Base-by-base conservation (phyloP, 1,139 yeast genomes). In the Saccharomyces hybrid region DNA sequence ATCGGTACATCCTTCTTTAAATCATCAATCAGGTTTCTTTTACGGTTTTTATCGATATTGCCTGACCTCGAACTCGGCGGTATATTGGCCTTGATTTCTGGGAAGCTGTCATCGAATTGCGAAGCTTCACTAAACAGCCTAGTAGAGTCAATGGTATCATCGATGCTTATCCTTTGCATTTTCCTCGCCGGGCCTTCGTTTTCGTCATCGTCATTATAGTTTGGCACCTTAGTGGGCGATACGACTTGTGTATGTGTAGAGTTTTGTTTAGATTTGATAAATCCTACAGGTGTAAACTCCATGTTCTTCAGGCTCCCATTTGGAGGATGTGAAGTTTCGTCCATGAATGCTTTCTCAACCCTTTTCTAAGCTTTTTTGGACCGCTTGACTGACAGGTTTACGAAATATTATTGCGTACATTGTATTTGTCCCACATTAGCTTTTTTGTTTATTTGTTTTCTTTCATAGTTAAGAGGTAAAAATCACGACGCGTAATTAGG, bases 241-340 rank as follows among this genome's bases (percentile, higher is more conserved):
- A 16, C 44, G 13, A 16, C 6, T 9, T 38, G 44, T 16, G 44
- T 38, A 3, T 38, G 44, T 13, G 44, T 16, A 16, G 52, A 53
- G 34, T 51, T 57, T 47, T 57, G 62, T 53, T 61, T 61, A 54
- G 59, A 63, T 50, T 63, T 61, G 28, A 60, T 51, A 42, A 62
- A 62, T 6, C 71, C 71, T 50, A 68, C 67, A 2, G 71, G 71
- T 7, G 71, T 67, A 51, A 68, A 68, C 56, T 68, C 71, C 34
- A 64, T 59, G 28, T 59, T 55, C 50, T 59, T 59, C n/a, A 53
- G 13, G 13, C 20, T 46, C 32, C 32, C 41, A 38, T 27, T 38
- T 29, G 44, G 44, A 11, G 11, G 38, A 16, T 46, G 34, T 46
- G 48, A 16, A 7, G 14, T n/a, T 14, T 47, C 49, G 49, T 23